Base-by-base conservation (phyloP, 352 stramenopile genomes). In the Pythium dissimile region DNA sequence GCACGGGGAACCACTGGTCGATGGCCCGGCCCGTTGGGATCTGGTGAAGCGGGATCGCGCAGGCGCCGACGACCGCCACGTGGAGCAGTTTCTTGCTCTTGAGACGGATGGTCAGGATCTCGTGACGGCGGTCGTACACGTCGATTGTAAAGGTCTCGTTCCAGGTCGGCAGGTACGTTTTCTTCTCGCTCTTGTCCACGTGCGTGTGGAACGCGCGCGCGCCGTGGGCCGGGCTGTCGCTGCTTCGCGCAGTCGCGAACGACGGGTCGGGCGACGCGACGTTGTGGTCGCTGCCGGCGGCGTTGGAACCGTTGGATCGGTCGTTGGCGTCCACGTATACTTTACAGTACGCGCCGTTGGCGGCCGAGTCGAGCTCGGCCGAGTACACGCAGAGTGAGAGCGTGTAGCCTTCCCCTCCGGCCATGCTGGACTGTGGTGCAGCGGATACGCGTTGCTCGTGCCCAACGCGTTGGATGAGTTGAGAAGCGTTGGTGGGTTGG, bases 31-130 rank as follows among this genome's bases (percentile, higher is more conserved):
- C 73, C 0, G 60, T 49, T 18, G 61, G 59, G 41, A 85, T 64
- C 52, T 83, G 73, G n/a, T 65, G 59, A 28, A 88, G 62, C 24
- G 71, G 80, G 31, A 88, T 70, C 46, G 71, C 75, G 53, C 75
- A 85, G 0, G 73, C 67, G 9, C 73, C 77, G 15, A 85, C 65
- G 1, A 80, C 71, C 13, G 70, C 68, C 20, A 72, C 77, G 63
- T 81, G 81, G 34, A 88, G 72, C 13, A 84, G 46, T 50, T 88
- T 77, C 51, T 84, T 75, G 63, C 75, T 88, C 62, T 88, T 88
- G 39, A 88, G 65, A 27, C 77, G 77, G 20, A 88, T 69, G 42
- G 72, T 85, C 20, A 88, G 51, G 46, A 88, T 80, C 63, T 84
- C 73, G 8, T 53, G 38, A 34, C 16, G 54, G 6, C 48, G 54